These are phyloP conservation scores for Corymbia calophylla DNA, from an alignment of 441 rosid species.

Conservation along the genomic window DNA sequence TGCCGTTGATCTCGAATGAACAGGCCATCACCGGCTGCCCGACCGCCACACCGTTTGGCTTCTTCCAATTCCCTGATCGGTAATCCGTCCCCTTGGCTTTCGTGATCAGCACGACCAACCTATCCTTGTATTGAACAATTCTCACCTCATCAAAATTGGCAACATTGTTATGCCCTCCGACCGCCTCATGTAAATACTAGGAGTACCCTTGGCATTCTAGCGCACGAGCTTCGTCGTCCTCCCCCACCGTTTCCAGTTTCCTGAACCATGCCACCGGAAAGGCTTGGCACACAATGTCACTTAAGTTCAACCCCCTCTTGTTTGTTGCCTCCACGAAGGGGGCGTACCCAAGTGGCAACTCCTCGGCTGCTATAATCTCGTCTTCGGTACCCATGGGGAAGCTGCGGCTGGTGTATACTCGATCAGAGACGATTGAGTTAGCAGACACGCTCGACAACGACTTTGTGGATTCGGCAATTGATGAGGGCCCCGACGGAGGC, in stretches of 20 bases:
- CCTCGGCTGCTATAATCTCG: too few species aligned
- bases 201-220: not conserved
- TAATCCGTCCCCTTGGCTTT: not conserved
- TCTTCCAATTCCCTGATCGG: not conserved
- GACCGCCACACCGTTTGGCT: not conserved
- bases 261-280: conserved; percentile 31
- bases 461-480: conserved; percentile 19
- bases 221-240: not conserved
- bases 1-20: not conserved
- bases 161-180: not conserved
- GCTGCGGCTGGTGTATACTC: too few species aligned
- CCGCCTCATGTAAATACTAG: not conserved
- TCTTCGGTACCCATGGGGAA: too few species aligned
- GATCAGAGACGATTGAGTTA: conserved; percentile 3
- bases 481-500: conserved; percentile 14
- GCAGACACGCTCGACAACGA: conserved; percentile 18
- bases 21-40: not conserved
- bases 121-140: not conserved
- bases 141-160: not conserved
- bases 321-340: conserved; percentile 19
- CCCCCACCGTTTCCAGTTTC: not conserved
- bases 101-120: not conserved
- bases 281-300: conserved; percentile 14
- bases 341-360: not conserved
- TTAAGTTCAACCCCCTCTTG: conserved; percentile 13